Evolutionary conservation across 805 yeast genomes (phyloP).

Genomic region (Candida ortonii): DNA sequence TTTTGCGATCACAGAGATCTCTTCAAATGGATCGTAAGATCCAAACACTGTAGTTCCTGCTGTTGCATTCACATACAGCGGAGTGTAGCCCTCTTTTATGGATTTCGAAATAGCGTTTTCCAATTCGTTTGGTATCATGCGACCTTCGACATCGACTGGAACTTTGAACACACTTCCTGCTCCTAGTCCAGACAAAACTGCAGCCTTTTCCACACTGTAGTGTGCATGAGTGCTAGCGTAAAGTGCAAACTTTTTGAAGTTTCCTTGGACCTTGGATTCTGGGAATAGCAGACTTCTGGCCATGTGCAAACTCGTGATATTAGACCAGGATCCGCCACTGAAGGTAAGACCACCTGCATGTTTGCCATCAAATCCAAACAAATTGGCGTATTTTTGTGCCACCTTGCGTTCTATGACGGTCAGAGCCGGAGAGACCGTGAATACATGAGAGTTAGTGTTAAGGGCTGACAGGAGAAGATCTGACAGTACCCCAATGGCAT

Average conservation of each 20-base stretch:
- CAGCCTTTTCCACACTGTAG: constrained; percentile 79
- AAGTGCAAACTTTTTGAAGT: constrained; percentile 58
- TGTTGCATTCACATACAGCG: constrained; percentile 74
- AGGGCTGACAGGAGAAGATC: constrained; percentile 66
- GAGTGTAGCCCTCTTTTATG: constrained; percentile 54
- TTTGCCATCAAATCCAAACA: constrained; percentile 55
- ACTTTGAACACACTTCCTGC: constrained; percentile 60
- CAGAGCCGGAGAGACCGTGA: constrained; percentile 78
- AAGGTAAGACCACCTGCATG: constrained; percentile 80
- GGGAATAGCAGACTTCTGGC: constrained; percentile 69
- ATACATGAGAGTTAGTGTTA: constrained; percentile 84
- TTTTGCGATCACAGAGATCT: constrained; percentile 52
- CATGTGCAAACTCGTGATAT: constrained; percentile 72
- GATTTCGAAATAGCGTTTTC: constrained; percentile 44
- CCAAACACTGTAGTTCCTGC: constrained; percentile 91
- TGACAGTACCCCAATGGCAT: constrained; percentile 76
- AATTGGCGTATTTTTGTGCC: constrained; percentile 61
- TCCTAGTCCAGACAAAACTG: constrained; percentile 74
- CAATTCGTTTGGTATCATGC: constrained; percentile 50
- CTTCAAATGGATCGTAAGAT: constrained; percentile 66
- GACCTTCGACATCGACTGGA: constrained; percentile 52
- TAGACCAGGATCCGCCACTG: constrained; percentile 87
- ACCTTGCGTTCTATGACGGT: constrained; percentile 71
- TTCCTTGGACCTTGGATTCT: constrained; percentile 65
- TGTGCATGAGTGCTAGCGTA: constrained; percentile 73